These are phyloP conservation scores for Sicyos baderoa DNA, from an alignment of 306 rosid species.

Conservation along the genomic window DNA sequence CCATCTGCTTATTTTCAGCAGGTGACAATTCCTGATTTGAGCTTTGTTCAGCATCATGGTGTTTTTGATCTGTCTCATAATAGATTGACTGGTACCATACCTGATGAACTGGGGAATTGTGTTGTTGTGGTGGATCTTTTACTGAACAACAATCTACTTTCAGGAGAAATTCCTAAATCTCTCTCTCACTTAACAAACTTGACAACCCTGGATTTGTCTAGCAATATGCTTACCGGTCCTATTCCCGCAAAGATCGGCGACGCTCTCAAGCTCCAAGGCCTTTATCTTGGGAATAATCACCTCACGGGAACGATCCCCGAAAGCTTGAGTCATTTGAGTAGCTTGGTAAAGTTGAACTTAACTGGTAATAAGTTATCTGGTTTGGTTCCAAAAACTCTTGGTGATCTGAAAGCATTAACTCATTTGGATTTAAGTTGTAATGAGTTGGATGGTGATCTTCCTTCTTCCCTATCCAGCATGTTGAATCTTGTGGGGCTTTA, in stretches of 20 bases:
- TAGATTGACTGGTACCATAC: constrained; percentile 72
- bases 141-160: constrained; percentile 60
- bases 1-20: constrained; percentile 63
- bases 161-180: constrained; percentile 62
- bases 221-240: constrained; percentile 65
- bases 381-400: constrained; percentile 51
- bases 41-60: constrained; percentile 90
- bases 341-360: constrained; percentile 85
- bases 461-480: constrained; percentile 59
- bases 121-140: constrained; percentile 57
- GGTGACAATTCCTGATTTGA: constrained; percentile 58
- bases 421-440: constrained; percentile 78
- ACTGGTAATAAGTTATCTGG: constrained; percentile 69
- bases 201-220: constrained; percentile 82
- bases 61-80: constrained; percentile 77
- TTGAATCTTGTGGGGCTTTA: constrained; percentile 65
- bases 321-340: constrained; percentile 48
- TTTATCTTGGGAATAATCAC: constrained; percentile 62
- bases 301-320: constrained; percentile 58
- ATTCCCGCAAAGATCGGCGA: constrained; percentile 66
- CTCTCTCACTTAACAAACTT: constrained; percentile 59
- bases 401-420: constrained; percentile 56
- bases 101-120: constrained; percentile 68
- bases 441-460: constrained; percentile 66
- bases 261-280: constrained; percentile 70